Evolutionary conservation across 2,329 filamentous ascomycete species (phyloP).

Genomic region (Dactylonectria macrodidyma): DNA sequence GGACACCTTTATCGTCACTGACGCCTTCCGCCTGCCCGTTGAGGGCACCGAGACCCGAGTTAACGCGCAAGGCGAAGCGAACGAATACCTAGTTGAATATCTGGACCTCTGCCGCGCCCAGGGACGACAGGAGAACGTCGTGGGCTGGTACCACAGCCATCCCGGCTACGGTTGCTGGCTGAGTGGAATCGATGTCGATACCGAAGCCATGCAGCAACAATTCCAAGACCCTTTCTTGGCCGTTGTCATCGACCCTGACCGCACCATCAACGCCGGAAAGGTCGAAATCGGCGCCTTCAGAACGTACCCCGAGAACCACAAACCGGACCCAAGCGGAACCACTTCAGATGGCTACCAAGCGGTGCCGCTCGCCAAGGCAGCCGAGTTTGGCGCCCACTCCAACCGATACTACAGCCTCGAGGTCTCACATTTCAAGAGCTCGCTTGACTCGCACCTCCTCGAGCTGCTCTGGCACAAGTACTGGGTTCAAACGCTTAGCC

Average conservation of each 20-base stretch:
- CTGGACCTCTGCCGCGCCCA: constrained; percentile 81
- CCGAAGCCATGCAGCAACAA: constrained; percentile 87
- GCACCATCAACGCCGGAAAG: constrained; percentile 93
- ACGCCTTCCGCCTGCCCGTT: constrained; percentile 93
- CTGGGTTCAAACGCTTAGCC: constrained; percentile 96
- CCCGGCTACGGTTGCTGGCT: constrained; percentile 99
- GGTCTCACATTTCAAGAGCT: constrained; percentile 94
- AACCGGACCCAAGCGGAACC: constrained; percentile 55
- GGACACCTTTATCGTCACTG: constrained; percentile 91
- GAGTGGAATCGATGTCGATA: constrained; percentile 93
- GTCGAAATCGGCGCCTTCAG: constrained; percentile 98
- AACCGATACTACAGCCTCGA: constrained; percentile 92
- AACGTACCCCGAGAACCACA: constrained; percentile 86
- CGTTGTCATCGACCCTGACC: constrained; percentile 95
- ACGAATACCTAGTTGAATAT: constrained; percentile 96
- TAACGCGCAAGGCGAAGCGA: constrained; percentile 94
- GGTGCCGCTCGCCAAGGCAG: constrained; percentile 93
- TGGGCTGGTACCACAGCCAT: constrained; percentile 99
- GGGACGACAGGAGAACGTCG: constrained; percentile 88
- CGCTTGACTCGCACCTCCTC: constrained; percentile 87
- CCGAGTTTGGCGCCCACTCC: constrained; percentile 95
- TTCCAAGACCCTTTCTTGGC: constrained; percentile 94
- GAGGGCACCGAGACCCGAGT: constrained; percentile 99
- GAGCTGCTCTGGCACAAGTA: constrained; percentile 98
- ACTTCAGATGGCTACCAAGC: constrained; percentile 75